These are phyloP conservation scores for Sparassis latifolia DNA, from an alignment of 1,284 basidiomycete species.

Conservation along the genomic window DNA sequence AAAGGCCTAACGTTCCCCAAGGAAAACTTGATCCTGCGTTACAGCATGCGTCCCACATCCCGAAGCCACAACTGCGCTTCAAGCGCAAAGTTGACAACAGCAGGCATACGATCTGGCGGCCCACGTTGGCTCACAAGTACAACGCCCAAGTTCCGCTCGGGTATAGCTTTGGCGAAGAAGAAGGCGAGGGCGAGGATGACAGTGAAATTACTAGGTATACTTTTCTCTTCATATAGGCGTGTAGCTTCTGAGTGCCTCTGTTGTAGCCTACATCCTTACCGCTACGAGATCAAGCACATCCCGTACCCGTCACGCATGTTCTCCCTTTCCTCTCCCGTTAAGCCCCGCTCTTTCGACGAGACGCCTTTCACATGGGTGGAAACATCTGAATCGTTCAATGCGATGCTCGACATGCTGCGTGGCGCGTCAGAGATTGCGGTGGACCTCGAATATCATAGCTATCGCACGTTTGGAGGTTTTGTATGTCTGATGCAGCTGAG, in stretches of 20 bases:
- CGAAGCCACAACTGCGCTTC: constrained; percentile 79
- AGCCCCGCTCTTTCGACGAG: constrained; percentile 54
- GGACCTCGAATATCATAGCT: constrained; percentile 91
- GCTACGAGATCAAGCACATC: constrained; percentile 72
- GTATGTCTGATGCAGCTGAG: constrained; percentile 94
- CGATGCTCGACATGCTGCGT: constrained; percentile 64
- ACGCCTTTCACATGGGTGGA: constrained; percentile 76
- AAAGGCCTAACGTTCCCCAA: constrained; percentile 24
- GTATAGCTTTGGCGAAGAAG: constrained; percentile 41
- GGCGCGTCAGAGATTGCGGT: constrained; percentile 80
- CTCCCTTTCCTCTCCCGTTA: constrained; percentile 37
- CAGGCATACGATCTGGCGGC: constrained; percentile 48
- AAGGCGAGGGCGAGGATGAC: constrained; percentile 26
- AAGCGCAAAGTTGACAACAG: constrained; percentile 52
- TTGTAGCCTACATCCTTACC: constrained; percentile 67
- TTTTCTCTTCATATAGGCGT: too few species aligned
- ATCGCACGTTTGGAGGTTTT: constrained; percentile 81
- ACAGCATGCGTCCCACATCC: constrained; percentile 61
- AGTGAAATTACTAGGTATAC: neutral
- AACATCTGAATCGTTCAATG: constrained; percentile 47
- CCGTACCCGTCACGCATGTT: constrained; percentile 70
- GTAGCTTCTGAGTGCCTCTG: neutral
- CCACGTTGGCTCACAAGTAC: constrained; percentile 64
- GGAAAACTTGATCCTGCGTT: constrained; percentile 52
- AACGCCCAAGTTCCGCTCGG: constrained; percentile 77